phyloP scores from a whole-genome alignment of 208 protist genomes.

The Porcisia deanei region DNA sequence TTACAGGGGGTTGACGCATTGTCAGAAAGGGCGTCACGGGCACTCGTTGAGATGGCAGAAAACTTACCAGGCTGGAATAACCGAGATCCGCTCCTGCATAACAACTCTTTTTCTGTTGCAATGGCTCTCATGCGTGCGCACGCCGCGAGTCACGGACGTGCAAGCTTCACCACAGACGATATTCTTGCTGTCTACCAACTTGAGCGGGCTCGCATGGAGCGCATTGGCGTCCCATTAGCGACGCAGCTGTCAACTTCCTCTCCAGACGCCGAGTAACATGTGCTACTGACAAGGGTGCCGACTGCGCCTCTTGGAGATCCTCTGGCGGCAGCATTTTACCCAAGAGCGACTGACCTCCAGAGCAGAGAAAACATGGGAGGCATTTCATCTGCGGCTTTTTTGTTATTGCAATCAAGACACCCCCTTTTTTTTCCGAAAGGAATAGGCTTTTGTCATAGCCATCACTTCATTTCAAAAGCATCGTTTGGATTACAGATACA shows the following conservation, averaged over 20 bases:
- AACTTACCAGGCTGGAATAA: conserved; percentile 69
- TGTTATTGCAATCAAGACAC: too few relatives aligned
- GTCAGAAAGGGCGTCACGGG: conserved; percentile 30
- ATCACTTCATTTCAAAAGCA: too few relatives aligned
- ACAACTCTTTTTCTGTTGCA: conserved; percentile 78
- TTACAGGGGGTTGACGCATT: conserved; percentile 24
- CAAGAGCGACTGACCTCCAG: background rate
- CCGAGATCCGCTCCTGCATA: conserved; percentile 79
- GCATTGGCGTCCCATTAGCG: background rate
- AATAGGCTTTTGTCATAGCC: too few relatives aligned
- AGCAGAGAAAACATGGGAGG: background rate
- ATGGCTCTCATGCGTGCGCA: conserved; percentile 69
- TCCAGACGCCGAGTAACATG: background rate
- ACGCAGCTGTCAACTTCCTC: background rate
- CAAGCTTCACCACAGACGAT: conserved; percentile 42
- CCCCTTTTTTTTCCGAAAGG: too few relatives aligned
- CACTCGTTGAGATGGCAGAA: conserved; percentile 38
- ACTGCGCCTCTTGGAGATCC: background rate
- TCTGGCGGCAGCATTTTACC: too few relatives aligned
- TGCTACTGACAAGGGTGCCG: background rate
- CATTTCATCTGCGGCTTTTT: too few relatives aligned
- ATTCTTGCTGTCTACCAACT: conserved; percentile 47
- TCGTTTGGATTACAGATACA: too few relatives aligned
- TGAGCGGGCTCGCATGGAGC: conserved; percentile 45
- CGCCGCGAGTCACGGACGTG: conserved; percentile 56